Conservation (phyloP, 2,329 filamentous ascomycete genomes). For the Pseudogymnoascus sp. region DNA sequence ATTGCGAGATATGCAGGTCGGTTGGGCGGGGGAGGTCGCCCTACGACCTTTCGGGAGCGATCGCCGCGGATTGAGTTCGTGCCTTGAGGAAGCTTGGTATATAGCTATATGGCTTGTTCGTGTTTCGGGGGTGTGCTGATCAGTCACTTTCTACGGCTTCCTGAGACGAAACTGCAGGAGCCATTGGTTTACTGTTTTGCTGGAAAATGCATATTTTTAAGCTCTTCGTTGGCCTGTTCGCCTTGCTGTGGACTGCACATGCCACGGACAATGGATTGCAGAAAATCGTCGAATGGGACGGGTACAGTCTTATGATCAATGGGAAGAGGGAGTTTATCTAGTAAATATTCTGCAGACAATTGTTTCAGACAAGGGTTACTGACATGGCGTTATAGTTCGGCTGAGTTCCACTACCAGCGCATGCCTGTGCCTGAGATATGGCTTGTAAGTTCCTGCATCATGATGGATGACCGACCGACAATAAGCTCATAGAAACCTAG, state of each 20-base stretch:
- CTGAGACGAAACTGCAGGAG: neutral
- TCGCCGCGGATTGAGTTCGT: slow-evolving; percentile 3
- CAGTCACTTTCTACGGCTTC: neutral
- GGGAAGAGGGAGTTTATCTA: slow-evolving; percentile 41
- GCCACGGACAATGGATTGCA: slow-evolving; percentile 36
- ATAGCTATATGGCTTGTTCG: slow-evolving; percentile 2
- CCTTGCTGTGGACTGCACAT: slow-evolving; percentile 21
- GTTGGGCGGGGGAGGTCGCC: slow-evolving; percentile 1
- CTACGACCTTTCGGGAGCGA: neutral
- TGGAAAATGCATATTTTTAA: slow-evolving; percentile 19
- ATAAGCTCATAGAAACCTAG: slow-evolving; percentile 17
- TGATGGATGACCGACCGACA: too few species aligned
- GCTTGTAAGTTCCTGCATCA: slow-evolving; percentile 25
- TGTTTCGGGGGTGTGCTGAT: neutral
- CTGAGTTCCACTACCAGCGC: slow-evolving; percentile 45
- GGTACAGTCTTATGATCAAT: slow-evolving; percentile 42
- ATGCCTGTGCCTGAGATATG: slow-evolving; percentile 47
- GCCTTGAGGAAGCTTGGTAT: slow-evolving; percentile 13
- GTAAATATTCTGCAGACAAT: slow-evolving; percentile 16
- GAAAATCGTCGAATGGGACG: slow-evolving; percentile 42
- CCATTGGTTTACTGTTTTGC: neutral
- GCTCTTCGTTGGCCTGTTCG: slow-evolving; percentile 20
- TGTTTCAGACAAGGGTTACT: neutral
- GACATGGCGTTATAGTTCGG: slow-evolving; percentile 18
- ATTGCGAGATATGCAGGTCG: neutral